A percentile compares a stretch with the other conserved stretches of the same genome.
phyloP scores from a whole-genome alignment of 2,329 filamentous ascomycete species.

The Neofusicoccum sp. region DNA sequence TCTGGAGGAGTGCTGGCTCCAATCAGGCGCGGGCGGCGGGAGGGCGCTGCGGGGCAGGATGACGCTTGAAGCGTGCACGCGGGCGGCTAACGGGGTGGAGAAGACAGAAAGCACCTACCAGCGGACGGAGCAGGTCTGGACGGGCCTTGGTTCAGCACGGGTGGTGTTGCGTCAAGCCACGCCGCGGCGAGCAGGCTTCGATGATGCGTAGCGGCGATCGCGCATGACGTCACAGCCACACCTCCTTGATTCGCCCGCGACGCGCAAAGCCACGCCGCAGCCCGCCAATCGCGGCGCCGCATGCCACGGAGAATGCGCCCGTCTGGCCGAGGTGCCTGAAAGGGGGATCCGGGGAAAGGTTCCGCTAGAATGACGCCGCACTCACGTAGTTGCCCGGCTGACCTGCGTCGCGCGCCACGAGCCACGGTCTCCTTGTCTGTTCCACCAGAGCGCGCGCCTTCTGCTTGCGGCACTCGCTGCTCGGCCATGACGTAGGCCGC shows the following conservation, averaged over 20 bases:
- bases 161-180: slow-evolving; percentile 11
- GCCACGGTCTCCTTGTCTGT: background rate
- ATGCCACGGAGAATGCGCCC: background rate
- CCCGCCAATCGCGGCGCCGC: background rate
- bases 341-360: background rate
- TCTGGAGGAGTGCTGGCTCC: background rate
- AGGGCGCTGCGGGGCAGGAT: slow-evolving; percentile 3
- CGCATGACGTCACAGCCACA: background rate
- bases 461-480: slow-evolving; percentile 2
- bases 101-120: background rate
- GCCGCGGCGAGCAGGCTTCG: background rate
- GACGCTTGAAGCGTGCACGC: background rate
- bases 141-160: background rate
- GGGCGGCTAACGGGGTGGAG: background rate
- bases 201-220: background rate
- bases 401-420: background rate
- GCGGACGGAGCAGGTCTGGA: background rate
- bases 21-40: background rate
- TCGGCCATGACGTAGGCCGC: slow-evolving; percentile 9
- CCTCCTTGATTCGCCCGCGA: background rate
- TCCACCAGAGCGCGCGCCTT: background rate
- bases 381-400: slow-evolving; percentile 11
- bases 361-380: slow-evolving; percentile 8
- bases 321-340: background rate
- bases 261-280: background rate